phyloP scores from a whole-genome alignment of 805 yeast species.

The Saccharomyces mikatae region DNA sequence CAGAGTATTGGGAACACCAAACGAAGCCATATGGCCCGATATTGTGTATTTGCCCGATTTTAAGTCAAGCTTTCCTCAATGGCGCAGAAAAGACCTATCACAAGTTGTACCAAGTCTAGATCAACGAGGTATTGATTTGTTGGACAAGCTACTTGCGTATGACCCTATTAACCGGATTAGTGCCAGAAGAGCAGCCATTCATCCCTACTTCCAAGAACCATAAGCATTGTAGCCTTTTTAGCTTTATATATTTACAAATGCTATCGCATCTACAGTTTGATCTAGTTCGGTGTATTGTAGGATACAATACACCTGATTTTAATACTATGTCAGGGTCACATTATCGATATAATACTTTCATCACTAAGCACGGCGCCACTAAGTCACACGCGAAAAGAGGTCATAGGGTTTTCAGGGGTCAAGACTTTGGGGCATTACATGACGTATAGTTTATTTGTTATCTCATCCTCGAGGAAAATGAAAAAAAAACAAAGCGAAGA shows the following conservation, averaged over 20 bases:
- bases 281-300: background rate
- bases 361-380: background rate
- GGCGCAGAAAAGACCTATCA: conserved; percentile 83
- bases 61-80: conserved; percentile 73
- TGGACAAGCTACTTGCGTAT: conserved; percentile 71
- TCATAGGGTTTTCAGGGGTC: background rate
- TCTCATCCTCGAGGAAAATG: background rate
- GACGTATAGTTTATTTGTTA: background rate
- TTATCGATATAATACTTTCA: background rate
- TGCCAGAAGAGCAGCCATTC: conserved; percentile 85
- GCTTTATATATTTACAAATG: background rate
- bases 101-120: conserved; percentile 73
- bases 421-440: background rate
- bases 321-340: background rate
- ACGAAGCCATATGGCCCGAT: conserved; percentile 96
- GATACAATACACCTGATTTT: background rate
- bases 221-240: background rate
- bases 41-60: conserved; percentile 83
- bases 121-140: conserved; percentile 72
- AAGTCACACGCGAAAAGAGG: background rate
- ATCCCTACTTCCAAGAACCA: conserved; percentile 48
- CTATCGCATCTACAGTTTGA: background rate
- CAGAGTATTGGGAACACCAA: conserved; percentile 93
- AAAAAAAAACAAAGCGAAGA: background rate
- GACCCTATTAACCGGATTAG: conserved; percentile 92